Evolutionary conservation across 1,284 basidiomycete genomes (phyloP).

Genomic region (Ganoderma sinense): DNA sequence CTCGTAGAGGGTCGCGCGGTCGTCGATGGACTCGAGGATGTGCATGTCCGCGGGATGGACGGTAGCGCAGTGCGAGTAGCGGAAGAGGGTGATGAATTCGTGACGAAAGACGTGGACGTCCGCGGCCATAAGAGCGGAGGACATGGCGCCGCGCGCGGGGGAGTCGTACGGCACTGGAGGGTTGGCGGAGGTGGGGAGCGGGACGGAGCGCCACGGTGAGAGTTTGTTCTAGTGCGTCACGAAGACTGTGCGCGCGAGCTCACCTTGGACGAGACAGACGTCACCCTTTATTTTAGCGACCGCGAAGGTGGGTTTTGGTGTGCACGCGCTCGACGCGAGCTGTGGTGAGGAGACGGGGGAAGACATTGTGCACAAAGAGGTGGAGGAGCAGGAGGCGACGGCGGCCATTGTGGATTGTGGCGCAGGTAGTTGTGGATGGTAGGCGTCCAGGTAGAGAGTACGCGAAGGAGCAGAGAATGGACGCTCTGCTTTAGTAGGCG

Average conservation of each 20-base stretch:
- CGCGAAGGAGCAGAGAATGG: slow-evolving; percentile 5
- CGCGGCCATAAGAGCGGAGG: slow-evolving; percentile 43
- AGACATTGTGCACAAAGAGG: slow-evolving; percentile 27
- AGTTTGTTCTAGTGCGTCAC: slow-evolving; percentile 5
- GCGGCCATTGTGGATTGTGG: slow-evolving; percentile 26
- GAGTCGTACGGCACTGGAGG: slow-evolving; percentile 28
- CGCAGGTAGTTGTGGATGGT: slow-evolving; percentile 6
- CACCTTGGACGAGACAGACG: slow-evolving; percentile 48
- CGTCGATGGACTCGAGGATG: slow-evolving; percentile 62
- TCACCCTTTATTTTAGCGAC: slow-evolving; percentile 44
- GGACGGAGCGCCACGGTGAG: slow-evolving; percentile 16
- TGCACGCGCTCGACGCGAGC: slow-evolving; percentile 9
- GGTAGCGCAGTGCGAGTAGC: slow-evolving; percentile 45
- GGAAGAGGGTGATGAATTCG: slow-evolving; percentile 52
- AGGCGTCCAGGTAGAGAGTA: slow-evolving; percentile 1
- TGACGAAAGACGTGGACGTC: slow-evolving; percentile 47
- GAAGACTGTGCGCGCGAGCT: slow-evolving; percentile 12
- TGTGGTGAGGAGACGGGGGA: slow-evolving; percentile 11
- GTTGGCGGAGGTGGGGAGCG: background rate
- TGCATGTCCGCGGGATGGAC: slow-evolving; percentile 54
- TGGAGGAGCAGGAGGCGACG: slow-evolving; percentile 24
- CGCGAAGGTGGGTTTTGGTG: slow-evolving; percentile 38
- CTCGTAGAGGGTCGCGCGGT: slow-evolving; percentile 59
- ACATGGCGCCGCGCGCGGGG: slow-evolving; percentile 27
- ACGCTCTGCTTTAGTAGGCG: background rate